Base-by-base conservation (phyloP, 139 green algal species). In the Dunaliella sp. region DNA sequence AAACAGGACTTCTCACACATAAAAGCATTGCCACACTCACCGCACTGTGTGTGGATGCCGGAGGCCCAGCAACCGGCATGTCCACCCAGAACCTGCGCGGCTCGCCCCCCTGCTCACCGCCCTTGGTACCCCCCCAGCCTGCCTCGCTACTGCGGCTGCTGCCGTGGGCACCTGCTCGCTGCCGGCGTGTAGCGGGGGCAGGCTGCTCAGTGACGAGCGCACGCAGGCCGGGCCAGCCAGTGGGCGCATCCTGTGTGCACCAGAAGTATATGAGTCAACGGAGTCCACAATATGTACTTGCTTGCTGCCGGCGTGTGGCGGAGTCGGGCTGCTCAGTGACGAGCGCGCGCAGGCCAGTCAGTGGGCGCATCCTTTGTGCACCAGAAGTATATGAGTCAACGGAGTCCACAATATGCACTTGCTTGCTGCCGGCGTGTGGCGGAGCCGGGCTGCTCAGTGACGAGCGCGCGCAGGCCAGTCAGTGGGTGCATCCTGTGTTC, bases 381-480 rank as follows among this genome's bases (percentile, higher is more conserved):
- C n/a, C n/a, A n/a, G n/a, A n/a, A n/a, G n/a, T n/a, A n/a, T n/a
- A n/a, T n/a, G n/a, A n/a, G n/a, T n/a, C n/a, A n/a, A n/a, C n/a
- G n/a, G n/a, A n/a, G n/a, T n/a, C n/a, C n/a, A n/a, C n/a, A n/a
- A n/a, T n/a, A n/a, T n/a, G n/a, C n/a, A n/a, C n/a, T 1, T 78
- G 73, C 76, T 33, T 36, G 12, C 76, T 81, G 33, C n/a, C 30
- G n/a, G 7, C 2, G 2, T 1, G 2, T 37, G 34, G 31, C 22
- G 26, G 22, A 2, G n/a, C n/a, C n/a, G n/a, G n/a, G 73, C 73
- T 82, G 25, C 35, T 78, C 73, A 0, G 91, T 95, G n/a, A 97
- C 88, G 32, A 96, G 37, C 24, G 88, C 93, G 30, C 94, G 88
- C 86, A 91, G 96, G 3, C 80, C 89, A 96, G n/a, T 80, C 83